Percentiles rank a stretch among this genome's conserved stretches.
Evolutionary conservation across 2,329 filamentous ascomycete species (phyloP).

Genomic region (Diaporthe destruens): DNA sequence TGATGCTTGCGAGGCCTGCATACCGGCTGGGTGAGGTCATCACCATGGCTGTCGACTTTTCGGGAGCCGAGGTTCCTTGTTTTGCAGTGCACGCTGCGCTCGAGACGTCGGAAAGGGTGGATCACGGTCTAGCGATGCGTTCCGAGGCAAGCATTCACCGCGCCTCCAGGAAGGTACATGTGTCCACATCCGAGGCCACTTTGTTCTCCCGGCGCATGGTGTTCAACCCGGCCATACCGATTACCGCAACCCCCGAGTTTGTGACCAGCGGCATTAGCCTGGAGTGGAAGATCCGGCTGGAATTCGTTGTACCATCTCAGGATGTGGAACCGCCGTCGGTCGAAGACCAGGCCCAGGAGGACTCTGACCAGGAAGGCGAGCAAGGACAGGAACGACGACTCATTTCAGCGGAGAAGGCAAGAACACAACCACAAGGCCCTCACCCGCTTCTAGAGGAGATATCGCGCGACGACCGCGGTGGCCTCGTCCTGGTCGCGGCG

Average conservation of each 20-base stretch:
- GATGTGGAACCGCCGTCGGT: constrained; percentile 38
- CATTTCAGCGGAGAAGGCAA: constrained; percentile 36
- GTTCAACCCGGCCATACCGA: constrained; percentile 87
- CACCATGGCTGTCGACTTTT: constrained; percentile 86
- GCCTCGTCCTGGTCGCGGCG: constrained; percentile 78
- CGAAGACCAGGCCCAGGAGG: constrained; percentile 48
- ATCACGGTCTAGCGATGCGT: constrained; percentile 82
- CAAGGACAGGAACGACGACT: constrained; percentile 46
- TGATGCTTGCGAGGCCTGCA: constrained; percentile 88
- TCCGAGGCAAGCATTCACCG: constrained; percentile 88
- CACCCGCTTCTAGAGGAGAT: constrained; percentile 81
- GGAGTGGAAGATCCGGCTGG: constrained; percentile 89
- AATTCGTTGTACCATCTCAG: constrained; percentile 86
- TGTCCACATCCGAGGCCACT: constrained; percentile 82
- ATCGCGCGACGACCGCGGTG: constrained; percentile 81
- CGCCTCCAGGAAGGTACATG: constrained; percentile 86
- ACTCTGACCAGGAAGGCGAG: constrained; percentile 32
- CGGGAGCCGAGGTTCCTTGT: constrained; percentile 80
- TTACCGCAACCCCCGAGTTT: constrained; percentile 88
- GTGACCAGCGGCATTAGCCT: constrained; percentile 89
- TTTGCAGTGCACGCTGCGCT: constrained; percentile 88
- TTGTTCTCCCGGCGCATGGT: constrained; percentile 83
- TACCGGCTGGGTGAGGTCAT: constrained; percentile 92
- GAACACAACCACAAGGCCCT: constrained; percentile 43
- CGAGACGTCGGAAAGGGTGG: constrained; percentile 88